Base-by-base conservation (phyloP, 2,329 filamentous ascomycete species). In the Herpomyces periplanetae region DNA sequence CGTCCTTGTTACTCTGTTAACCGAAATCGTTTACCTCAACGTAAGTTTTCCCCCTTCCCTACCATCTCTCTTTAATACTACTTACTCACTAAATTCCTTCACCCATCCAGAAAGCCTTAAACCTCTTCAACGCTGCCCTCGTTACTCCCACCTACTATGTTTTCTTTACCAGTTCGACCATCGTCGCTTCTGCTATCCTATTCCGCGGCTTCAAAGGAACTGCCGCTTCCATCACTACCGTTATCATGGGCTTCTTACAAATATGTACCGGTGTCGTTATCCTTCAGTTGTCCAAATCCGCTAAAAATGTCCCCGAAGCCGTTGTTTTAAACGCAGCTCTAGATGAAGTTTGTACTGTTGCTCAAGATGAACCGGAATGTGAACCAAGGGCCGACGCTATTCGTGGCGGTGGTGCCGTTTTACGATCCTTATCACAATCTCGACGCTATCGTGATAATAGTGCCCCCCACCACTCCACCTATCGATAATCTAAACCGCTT, bases 141-240 rank as follows among this genome's bases (percentile, higher is more conserved):
- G 80, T 96, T 23, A 96, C 80, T 0, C 80, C 80, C 1, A 96
- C 80, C 2, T 96, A 96, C 42, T 96, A 96, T 37, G 80, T 96
- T 27, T 75, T 84, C 44, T 96, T 96, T 36, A 96, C 80, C 15
- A 85, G 62, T 29, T 64, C 71, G 3, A 91, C 80, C 9, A 88
- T 96, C 27, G 54, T 91, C 28, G 84, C 73, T 4, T 88, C 75
- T 0, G 65, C 73, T 3, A 59, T 96, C 17, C 45, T 96, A 2
- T 91, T 91, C 39, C 61, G 58, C 26, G 80, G 80, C 4, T 88
- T 96, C 49, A 75, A 85, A 33, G 80, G 75, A 13, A 66, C 66
- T 0, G 48, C 53, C 0, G 49, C 55, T 4, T 54, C 64, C 11
- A 91, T 96, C 22, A 48, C 66, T 17, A 87, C 71, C 10, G 65